Base-by-base conservation (phyloP, 306 rosid genomes). In the Malus asiatica region DNA sequence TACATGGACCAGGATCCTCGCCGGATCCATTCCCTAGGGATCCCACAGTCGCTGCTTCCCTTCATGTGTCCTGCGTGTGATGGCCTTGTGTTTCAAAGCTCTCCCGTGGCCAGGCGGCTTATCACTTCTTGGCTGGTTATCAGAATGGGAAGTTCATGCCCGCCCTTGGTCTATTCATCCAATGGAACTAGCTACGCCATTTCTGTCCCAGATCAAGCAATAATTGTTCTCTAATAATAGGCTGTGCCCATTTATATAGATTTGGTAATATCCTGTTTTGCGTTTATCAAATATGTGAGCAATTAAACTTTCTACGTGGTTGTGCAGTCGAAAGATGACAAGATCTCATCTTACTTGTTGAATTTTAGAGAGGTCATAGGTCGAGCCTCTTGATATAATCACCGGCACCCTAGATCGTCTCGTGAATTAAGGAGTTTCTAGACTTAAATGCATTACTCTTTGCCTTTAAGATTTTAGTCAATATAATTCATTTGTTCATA, bases 71-170 rank as follows among this genome's bases (percentile, higher is more conserved):
- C 6, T 53, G 19, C 59, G 71, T 59, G 42, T 46, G n/a, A 72
- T 66, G 46, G 60, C 40, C 52, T 22, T 64, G 58, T 33, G 23
- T 77, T 46, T 87, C 86, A 74, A 84, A 72, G 85, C 88, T 84
- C 55, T 77, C 78, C 42, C 85, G 83, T 71, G 83, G 83, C 44
- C 90, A 84, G 74, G 90, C 86, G 22, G 90, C 88, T 29, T 84
- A 71, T 77, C 90, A 87, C 73, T 82, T 82, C 67, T 63, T 84
- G 63, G 83, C 86, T 22, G 86, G 88, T 66, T 79, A 84, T 79
- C 88, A 82, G 66, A 77, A 82, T 68, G 85, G 90, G 75, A 87
- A 84, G 59, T 84, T 87, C 66, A 52, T 80, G 66, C 35, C 35
- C 1, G 35, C 35, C 85, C 78, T 71, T 79, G 81, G 72, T 71